phyloP scores from a whole-genome alignment of 2,329 filamentous ascomycete species.

The Monosporascus sp. region DNA sequence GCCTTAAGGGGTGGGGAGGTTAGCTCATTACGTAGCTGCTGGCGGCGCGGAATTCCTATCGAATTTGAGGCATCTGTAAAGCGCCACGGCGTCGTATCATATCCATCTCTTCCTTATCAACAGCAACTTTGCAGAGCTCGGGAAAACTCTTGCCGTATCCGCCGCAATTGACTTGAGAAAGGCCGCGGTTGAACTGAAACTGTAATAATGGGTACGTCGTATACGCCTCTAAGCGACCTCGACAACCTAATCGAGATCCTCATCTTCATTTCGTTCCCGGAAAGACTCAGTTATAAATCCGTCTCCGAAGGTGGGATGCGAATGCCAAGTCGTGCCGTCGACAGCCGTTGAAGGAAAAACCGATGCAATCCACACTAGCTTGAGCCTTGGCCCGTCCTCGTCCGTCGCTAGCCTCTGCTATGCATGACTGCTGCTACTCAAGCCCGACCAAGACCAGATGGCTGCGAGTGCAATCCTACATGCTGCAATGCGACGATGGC shows the following conservation, averaged over 20 bases:
- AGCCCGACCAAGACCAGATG: constrained; percentile 12
- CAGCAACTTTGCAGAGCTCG: neutral
- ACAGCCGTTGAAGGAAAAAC: neutral
- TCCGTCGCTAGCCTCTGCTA: neutral
- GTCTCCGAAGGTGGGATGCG: neutral
- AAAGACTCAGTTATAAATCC: neutral
- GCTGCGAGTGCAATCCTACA: constrained; percentile 8
- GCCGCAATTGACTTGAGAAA: neutral
- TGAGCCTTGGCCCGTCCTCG: neutral
- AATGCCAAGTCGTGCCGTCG: neutral
- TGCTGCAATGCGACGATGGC: constrained; percentile 20
- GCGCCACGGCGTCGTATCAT: neutral
- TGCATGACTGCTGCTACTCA: constrained; percentile 11
- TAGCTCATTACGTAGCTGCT: neutral
- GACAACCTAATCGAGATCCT: too few species aligned
- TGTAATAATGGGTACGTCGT: neutral
- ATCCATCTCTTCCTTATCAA: neutral
- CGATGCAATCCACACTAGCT: neutral
- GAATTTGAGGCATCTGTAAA: neutral
- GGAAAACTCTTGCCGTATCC: neutral
- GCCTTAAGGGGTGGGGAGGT: neutral
- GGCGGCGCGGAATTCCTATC: neutral
- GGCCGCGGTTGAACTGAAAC: neutral
- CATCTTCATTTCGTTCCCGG: too few species aligned
- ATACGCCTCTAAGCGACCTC: too few species aligned